These are phyloP conservation scores for Fusarium siculi DNA, from an alignment of 2,329 filamentous ascomycete species.

Conservation along the genomic window DNA sequence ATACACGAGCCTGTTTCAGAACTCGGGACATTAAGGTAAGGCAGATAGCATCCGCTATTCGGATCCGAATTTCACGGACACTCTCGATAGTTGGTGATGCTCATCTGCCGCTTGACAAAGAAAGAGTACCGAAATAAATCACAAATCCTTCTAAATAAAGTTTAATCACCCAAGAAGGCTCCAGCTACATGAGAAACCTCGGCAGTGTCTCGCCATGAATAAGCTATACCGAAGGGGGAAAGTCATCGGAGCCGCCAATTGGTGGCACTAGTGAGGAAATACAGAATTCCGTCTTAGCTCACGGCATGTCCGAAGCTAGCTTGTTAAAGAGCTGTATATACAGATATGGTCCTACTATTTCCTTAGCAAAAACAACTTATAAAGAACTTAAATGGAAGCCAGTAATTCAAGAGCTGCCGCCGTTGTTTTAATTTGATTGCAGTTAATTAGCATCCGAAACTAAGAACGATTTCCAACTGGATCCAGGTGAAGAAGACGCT, in stretches of 20 bases:
- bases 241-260: not conserved
- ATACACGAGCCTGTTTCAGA: not conserved
- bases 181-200: not conserved
- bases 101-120: too few species aligned
- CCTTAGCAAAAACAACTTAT: not conserved
- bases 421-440: not conserved
- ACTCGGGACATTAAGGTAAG: too few species aligned
- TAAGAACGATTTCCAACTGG: fast-evolving
- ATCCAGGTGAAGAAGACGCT: fast-evolving
- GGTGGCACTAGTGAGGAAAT: not conserved
- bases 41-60: not conserved
- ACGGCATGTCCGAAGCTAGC: not conserved
- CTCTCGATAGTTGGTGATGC: not conserved
- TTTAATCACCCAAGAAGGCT: not conserved
- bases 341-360: not conserved
- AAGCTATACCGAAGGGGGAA: not conserved
- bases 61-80: not conserved
- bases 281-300: not conserved
- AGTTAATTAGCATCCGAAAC: fast-evolving
- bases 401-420: not conserved
- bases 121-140: not conserved
- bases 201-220: not conserved
- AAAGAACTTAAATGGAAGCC: not conserved
- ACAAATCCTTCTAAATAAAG: not conserved
- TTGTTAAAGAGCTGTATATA: not conserved